phyloP scores from a whole-genome alignment of 1,284 basidiomycete genomes.

The Sanghuangporus weigelae region DNA sequence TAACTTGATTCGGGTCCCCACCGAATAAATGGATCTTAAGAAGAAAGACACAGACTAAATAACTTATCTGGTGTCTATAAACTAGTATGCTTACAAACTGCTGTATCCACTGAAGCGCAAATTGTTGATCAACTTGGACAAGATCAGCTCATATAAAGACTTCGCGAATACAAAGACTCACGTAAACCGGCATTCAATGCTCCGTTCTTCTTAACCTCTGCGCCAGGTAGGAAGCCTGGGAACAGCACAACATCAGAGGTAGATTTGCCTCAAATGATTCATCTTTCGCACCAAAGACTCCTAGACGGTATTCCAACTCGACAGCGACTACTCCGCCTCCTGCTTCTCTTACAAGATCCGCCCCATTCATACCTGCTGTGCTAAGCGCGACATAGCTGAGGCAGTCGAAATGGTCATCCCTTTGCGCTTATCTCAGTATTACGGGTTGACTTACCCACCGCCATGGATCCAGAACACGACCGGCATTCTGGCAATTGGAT shows the following conservation, averaged over 20 bases:
- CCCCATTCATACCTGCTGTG: conserved; percentile 13
- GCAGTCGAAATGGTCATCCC: background rate
- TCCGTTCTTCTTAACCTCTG: conserved; percentile 25
- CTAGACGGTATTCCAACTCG: conserved; percentile 18
- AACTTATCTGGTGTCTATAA: background rate
- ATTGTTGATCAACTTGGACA: conserved; percentile 28
- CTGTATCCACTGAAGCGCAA: conserved; percentile 30
- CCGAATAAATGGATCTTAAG: conserved; percentile 26
- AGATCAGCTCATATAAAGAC: background rate
- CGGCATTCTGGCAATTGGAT: conserved; percentile 22
- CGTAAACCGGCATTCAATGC: conserved; percentile 27
- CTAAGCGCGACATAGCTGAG: background rate
- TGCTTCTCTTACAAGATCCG: conserved; percentile 13
- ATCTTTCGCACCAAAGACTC: conserved; percentile 11
- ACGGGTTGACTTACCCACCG: conserved; percentile 23
- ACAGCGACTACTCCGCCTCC: conserved; percentile 17
- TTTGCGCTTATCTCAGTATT: background rate
- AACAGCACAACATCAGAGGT: background rate
- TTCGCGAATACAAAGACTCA: conserved; percentile 15
- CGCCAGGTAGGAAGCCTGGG: conserved; percentile 27
- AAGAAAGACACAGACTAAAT: background rate
- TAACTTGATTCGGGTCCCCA: conserved; percentile 29
- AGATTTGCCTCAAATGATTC: background rate
- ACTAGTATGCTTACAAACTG: conserved; percentile 21
- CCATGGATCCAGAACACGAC: conserved; percentile 34